A percentile compares a stretch with the other conserved stretches of the same genome.
Conservation (phyloP, 140 eudicot genomes). For the Flaveria floridana region DNA sequence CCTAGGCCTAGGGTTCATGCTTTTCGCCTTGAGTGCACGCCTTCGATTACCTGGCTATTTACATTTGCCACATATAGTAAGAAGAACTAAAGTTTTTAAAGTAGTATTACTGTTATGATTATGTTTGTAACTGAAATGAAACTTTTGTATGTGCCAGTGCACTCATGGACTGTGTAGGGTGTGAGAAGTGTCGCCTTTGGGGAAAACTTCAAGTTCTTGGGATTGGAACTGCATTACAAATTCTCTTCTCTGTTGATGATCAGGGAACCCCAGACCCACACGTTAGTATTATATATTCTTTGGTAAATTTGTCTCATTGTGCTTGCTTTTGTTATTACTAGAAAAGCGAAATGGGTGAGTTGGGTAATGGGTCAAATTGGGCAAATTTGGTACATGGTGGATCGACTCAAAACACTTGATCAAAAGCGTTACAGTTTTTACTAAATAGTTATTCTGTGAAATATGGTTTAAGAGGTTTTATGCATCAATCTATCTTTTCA, state of each 20-base stretch:
- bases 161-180: constrained; percentile 91
- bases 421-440: neutral
- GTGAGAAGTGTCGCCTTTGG: constrained; percentile 96
- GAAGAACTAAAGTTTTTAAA: neutral
- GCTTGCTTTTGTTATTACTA: neutral
- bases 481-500: neutral
- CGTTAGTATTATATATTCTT: constrained; percentile 42
- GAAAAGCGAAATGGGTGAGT: neutral
- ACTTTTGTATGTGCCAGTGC: constrained; percentile 51
- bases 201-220: constrained; percentile 96
- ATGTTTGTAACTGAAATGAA: neutral
- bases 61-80: neutral
- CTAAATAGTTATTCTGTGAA: neutral
- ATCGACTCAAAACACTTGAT: neutral
- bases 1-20: neutral
- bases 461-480: neutral
- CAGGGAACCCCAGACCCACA: constrained; percentile 42
- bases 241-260: constrained; percentile 65
- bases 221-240: constrained; percentile 81
- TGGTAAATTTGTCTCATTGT: constrained; percentile 1
- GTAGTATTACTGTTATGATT: neutral
- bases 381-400: neutral
- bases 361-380: neutral
- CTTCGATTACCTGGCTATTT: neutral
- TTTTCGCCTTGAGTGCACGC: neutral